phyloP scores from a whole-genome alignment of 768 basidiomycete genomes.

The Rhodotorula babjevae region DNA sequence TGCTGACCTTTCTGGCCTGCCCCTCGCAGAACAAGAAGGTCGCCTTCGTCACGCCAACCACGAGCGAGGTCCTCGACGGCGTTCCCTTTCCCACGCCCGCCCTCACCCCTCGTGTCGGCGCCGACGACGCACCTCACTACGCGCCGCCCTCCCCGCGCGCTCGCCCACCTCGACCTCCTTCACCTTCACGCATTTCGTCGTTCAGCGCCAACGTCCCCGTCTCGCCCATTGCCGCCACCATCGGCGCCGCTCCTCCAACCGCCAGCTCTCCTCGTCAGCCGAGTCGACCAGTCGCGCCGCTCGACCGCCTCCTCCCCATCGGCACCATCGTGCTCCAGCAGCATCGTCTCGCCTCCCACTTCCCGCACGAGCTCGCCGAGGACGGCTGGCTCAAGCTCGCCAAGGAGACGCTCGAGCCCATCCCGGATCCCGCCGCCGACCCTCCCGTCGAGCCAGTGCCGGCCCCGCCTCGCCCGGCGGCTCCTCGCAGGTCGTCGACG shows the following conservation, averaged over 20 bases:
- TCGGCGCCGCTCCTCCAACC: too few species aligned
- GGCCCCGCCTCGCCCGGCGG: not conserved
- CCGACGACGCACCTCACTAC: not conserved
- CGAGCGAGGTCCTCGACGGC: not conserved
- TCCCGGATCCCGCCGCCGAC: not conserved
- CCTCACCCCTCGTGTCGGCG: not conserved
- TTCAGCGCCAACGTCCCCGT: too few species aligned
- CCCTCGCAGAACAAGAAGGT: not conserved
- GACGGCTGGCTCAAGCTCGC: conserved; percentile 7
- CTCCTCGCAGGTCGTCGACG: not conserved
- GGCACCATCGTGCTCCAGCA: conserved; percentile 10
- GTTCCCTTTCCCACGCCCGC: not conserved
- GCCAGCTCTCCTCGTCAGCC: not conserved
- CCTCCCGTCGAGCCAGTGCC: not conserved
- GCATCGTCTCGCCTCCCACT: not conserved
- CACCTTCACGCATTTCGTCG: too few species aligned
- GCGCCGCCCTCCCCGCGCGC: not conserved
- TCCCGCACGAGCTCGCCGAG: not conserved
- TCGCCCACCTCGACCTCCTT: not conserved
- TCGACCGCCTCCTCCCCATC: conserved; percentile 16
- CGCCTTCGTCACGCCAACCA: too few species aligned
- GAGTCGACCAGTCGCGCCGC: not conserved
- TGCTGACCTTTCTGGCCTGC: too few species aligned
- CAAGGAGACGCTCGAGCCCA: not conserved
- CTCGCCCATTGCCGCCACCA: not conserved